Base-by-base conservation (phyloP, 1,284 basidiomycete genomes). In the Ceraceosorus guamensis region DNA sequence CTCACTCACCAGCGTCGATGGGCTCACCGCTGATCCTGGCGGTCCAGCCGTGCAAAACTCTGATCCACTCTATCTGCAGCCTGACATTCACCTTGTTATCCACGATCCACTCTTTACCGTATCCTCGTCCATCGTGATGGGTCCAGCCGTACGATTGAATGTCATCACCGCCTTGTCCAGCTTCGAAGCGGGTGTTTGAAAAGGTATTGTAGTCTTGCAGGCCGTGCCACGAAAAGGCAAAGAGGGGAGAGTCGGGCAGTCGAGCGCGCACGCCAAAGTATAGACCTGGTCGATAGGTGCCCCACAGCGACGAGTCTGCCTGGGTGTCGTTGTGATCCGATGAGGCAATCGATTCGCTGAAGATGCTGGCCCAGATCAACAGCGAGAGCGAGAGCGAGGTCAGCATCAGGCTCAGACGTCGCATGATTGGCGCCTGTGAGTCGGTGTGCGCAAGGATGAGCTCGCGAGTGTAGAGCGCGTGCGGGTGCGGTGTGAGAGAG, bases 251-350 rank as follows among this genome's bases (percentile, higher is more conserved):
- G 66, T 89, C 83, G 1, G 91, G 88, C 58, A 89, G 78, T 46
- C 85, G 83, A 18, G 91, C 88, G 47, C 89, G 81, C 52, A 96
- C 79, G 33, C 91, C 91, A 77, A 96, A 93, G 79, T 95, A 96
- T 33, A 95, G 81, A 70, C 90, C 89, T 0, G 91, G 89, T 43
- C 91, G 81, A 75, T 92, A 95, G 0, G 87, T 81, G 3, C 90
- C 90, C 91, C 91, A 95, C 65, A 90, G 76, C n/a, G 90, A 77
- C 6, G 85, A 84, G 24, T 24, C 24, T 24, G 24, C 24, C 24
- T 24, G 24, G 24, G 24, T 24, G 24, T 24, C 24, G 24, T 24
- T 24, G 24, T 24, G 24, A 24, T 24, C 24, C 24, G 24, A 24
- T 24, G 24, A 24, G 24, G 24, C 24, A 24, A 24, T 24, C 24